Evolutionary conservation across 352 stramenopile species (phyloP).

Genomic region (Globisporangium cederbergense): DNA sequence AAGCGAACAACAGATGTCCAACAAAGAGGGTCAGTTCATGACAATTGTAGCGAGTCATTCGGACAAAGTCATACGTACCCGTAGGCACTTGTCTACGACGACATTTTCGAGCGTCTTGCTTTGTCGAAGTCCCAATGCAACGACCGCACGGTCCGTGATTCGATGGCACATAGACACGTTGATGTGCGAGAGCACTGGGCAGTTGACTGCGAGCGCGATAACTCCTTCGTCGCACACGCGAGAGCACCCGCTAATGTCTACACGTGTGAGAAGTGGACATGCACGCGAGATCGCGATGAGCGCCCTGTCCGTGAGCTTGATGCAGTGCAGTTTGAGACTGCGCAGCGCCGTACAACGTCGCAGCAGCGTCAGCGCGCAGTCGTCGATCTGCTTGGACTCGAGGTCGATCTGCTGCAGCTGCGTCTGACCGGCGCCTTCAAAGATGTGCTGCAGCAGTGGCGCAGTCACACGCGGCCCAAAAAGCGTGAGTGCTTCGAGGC

Average conservation of each 20-base stretch:
- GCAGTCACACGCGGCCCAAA: slow-evolving; percentile 58
- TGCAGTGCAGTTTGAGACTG: slow-evolving; percentile 53
- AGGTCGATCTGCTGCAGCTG: slow-evolving; percentile 50
- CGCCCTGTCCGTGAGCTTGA: slow-evolving; percentile 64
- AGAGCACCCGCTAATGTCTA: slow-evolving; percentile 76
- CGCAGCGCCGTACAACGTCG: slow-evolving; percentile 31
- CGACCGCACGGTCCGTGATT: slow-evolving; percentile 65
- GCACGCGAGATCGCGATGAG: slow-evolving; percentile 38
- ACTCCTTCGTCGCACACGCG: slow-evolving; percentile 78
- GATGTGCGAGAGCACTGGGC: slow-evolving; percentile 40
- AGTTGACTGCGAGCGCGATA: slow-evolving; percentile 55
- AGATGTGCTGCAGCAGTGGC: slow-evolving; percentile 36
- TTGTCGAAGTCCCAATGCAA: slow-evolving; percentile 42
- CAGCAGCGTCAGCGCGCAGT: slow-evolving; percentile 39
- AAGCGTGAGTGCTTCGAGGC: slow-evolving; percentile 46
- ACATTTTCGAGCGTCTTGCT: slow-evolving; percentile 35
- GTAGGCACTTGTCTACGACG: slow-evolving; percentile 59
- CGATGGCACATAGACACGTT: slow-evolving; percentile 81
- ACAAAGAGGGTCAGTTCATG: background rate
- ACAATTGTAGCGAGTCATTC: background rate
- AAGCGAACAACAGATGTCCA: background rate
- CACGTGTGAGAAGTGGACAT: slow-evolving; percentile 33
- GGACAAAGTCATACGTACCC: slow-evolving; percentile 27
- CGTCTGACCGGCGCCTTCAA: slow-evolving; percentile 31
- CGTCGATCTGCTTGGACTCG: slow-evolving; percentile 72